phyloP scores from a whole-genome alignment of 345 rosid genomes.

The Pelargonium nanum region DNA sequence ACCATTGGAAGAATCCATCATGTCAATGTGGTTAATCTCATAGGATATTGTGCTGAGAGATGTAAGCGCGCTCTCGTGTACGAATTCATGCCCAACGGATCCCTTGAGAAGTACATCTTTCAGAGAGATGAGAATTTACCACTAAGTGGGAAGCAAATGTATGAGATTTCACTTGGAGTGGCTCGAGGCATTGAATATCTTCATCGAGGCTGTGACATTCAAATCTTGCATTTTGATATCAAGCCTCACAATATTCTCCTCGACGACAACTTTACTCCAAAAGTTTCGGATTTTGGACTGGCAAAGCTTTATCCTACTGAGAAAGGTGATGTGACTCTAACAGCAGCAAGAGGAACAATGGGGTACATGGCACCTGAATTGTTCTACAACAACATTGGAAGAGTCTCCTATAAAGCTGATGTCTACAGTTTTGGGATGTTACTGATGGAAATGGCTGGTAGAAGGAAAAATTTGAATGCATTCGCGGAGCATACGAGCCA shows the following conservation, averaged over 20 bases:
- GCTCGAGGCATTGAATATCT: slow-evolving; percentile 15
- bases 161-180: slow-evolving; percentile 5
- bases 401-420: slow-evolving; percentile 8
- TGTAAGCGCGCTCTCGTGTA: slow-evolving; percentile 3
- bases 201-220: slow-evolving; percentile 13
- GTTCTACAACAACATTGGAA: too few species aligned
- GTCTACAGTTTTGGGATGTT: too few species aligned
- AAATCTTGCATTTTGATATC: slow-evolving; percentile 15
- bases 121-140: neutral
- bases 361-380: slow-evolving; percentile 14
- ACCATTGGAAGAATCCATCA: slow-evolving; percentile 3
- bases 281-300: slow-evolving; percentile 9
- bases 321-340: slow-evolving; percentile 1
- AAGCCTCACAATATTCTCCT: slow-evolving; percentile 4
- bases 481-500: too few species aligned
- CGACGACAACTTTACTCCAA: slow-evolving; percentile 5
- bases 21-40: neutral
- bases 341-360: slow-evolving; percentile 8
- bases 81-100: slow-evolving; percentile 15
- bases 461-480: too few species aligned
- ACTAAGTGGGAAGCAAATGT: slow-evolving; percentile 10
- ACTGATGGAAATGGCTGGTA: too few species aligned
- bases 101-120: slow-evolving; percentile 12
- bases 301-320: slow-evolving; percentile 1
- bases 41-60: slow-evolving; percentile 1